Evolutionary conservation across 2,329 filamentous ascomycete species (phyloP).

Genomic region (Orbilia oligospora): DNA sequence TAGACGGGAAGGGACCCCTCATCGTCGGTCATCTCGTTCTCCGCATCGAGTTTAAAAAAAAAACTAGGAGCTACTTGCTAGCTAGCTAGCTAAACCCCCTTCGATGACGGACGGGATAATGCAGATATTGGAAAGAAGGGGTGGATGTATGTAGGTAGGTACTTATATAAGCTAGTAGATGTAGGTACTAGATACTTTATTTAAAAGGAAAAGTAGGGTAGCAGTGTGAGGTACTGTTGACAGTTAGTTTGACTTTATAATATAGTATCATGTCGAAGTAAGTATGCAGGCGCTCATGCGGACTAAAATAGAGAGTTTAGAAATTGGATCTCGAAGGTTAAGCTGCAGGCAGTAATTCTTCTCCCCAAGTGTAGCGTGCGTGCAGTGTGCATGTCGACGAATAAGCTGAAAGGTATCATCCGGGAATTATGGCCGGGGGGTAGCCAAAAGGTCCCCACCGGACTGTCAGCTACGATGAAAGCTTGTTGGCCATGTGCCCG

Average conservation of each 20-base stretch:
- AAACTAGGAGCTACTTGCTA: too few species aligned
- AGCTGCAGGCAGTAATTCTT: neutral
- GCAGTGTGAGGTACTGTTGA: neutral
- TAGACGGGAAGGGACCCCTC: too few species aligned
- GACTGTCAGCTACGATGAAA: conserved; percentile 16
- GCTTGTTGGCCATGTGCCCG: conserved; percentile 17
- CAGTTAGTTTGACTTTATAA: conserved; percentile 1
- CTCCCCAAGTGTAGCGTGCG: too few species aligned
- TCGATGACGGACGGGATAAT: neutral
- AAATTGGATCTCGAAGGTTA: neutral
- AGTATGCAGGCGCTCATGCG: conserved; percentile 33
- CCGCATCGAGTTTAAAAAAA: neutral
- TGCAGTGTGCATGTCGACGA: conserved; percentile 19
- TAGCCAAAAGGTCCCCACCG: conserved; percentile 1
- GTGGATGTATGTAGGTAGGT: too few species aligned
- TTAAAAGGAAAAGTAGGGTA: neutral
- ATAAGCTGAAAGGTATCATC: conserved; percentile 32
- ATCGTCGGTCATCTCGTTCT: neutral
- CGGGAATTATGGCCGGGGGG: neutral
- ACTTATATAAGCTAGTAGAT: too few species aligned
- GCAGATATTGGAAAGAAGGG: neutral
- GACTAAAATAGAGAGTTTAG: conserved; percentile 8
- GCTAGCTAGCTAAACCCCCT: too few species aligned
- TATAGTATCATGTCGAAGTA: neutral
- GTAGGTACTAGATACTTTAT: conserved; percentile 2